These are phyloP conservation scores for Diaporthe citriasiana DNA, from an alignment of 2,329 filamentous ascomycete species.

Conservation along the genomic window DNA sequence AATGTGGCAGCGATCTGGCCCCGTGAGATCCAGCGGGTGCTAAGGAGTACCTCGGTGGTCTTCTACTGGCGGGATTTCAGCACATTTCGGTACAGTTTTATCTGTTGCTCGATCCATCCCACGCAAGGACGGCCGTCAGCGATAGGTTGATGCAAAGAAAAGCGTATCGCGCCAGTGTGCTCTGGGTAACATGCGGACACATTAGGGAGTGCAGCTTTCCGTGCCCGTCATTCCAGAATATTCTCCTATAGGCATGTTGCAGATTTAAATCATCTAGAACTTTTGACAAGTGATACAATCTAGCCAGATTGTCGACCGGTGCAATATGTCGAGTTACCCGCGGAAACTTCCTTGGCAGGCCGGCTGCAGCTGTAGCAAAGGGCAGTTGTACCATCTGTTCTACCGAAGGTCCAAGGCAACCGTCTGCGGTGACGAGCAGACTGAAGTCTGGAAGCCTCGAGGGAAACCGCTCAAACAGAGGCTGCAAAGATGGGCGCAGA, in stretches of 20 bases:
- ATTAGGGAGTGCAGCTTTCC: slow-evolving; percentile 17
- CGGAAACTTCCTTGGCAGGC: not conserved
- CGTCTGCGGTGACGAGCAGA: not conserved
- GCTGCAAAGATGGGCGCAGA: not conserved
- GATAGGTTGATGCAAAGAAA: not conserved
- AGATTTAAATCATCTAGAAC: slow-evolving; percentile 8
- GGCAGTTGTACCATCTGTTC: not conserved
- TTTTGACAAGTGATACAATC: not conserved
- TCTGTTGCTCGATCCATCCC: not conserved
- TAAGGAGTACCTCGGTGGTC: not conserved
- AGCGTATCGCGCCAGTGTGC: not conserved
- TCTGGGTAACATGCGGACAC: not conserved
- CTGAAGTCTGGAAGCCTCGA: not conserved
- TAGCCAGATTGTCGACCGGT: not conserved
- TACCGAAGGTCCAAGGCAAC: too few species aligned
- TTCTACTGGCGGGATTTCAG: not conserved
- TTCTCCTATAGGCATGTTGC: slow-evolving; percentile 19
- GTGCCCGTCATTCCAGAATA: not conserved
- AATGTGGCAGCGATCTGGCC: not conserved
- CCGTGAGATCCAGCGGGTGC: too few species aligned
- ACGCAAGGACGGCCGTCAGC: not conserved
- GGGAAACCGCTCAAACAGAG: not conserved
- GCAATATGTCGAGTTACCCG: not conserved
- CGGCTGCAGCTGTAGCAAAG: slow-evolving; percentile 2
- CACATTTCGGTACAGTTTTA: not conserved